Percentiles rank a stretch among this genome's conserved stretches.
phyloP scores from a whole-genome alignment of 768 basidiomycete species.

The Rhodotorula toruloides region DNA sequence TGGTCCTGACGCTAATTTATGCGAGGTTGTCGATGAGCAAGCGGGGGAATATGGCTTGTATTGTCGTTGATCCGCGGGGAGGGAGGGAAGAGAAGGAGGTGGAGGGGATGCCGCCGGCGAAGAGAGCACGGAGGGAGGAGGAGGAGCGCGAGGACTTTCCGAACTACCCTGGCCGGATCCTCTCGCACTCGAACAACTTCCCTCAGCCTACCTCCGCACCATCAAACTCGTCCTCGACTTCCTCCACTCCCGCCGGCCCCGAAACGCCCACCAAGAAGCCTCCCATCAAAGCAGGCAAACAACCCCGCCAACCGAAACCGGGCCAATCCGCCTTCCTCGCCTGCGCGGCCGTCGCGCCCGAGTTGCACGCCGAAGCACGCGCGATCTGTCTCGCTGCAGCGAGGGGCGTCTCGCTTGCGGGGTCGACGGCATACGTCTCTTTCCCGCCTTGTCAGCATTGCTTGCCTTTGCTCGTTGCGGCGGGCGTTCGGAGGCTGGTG shows the following conservation, averaged over 20 bases:
- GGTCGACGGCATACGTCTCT: constrained; percentile 30
- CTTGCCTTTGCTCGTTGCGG: constrained; percentile 26
- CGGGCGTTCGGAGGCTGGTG: constrained; percentile 15
- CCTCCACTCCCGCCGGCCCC: neutral
- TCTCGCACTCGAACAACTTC: constrained; percentile 31
- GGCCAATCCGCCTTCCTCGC: constrained; percentile 11
- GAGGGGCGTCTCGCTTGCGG: neutral
- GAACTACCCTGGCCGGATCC: constrained; percentile 22
- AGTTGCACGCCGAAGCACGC: constrained; percentile 35
- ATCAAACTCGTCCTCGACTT: neutral
- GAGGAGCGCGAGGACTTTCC: neutral
- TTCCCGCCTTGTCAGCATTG: constrained; percentile 31
- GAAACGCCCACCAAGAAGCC: neutral
- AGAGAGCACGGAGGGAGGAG: neutral
- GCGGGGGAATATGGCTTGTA: constrained; percentile 35
- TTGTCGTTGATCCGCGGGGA: constrained; percentile 25
- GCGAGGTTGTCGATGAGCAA: constrained; percentile 25
- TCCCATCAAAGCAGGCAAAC: neutral
- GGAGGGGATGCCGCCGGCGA: neutral
- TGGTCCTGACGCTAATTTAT: constrained; percentile 28
- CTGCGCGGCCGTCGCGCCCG: constrained; percentile 14
- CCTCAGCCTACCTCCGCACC: constrained; percentile 13
- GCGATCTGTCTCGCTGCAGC: constrained; percentile 28
- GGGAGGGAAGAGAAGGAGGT: neutral
- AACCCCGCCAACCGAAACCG: neutral